phyloP scores from a whole-genome alignment of 768 basidiomycete species.

The Dioszegia crocea region DNA sequence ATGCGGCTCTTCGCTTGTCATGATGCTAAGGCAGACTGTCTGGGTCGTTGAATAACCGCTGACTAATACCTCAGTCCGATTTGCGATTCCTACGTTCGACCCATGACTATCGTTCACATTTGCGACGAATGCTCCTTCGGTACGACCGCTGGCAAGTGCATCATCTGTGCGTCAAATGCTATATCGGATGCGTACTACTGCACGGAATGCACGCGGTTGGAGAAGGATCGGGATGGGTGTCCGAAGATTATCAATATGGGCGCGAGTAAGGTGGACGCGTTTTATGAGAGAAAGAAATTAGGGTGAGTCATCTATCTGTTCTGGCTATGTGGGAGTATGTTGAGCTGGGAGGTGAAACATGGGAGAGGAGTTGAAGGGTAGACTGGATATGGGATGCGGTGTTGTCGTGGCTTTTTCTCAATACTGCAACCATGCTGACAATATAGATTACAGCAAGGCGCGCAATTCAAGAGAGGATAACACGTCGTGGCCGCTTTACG shows the following conservation, averaged over 20 bases:
- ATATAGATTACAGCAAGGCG: slow-evolving; percentile 15
- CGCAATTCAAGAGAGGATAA: slow-evolving; percentile 36
- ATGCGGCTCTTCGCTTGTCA: too few relatives aligned
- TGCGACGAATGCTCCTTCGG: slow-evolving; percentile 96
- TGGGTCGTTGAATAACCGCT: background rate
- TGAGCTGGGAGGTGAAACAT: background rate
- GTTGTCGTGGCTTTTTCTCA: too few relatives aligned
- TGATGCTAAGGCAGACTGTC: too few relatives aligned
- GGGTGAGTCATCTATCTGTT: slow-evolving; percentile 19
- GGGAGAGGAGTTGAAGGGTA: too few relatives aligned
- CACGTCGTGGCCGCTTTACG: background rate
- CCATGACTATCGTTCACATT: slow-evolving; percentile 94
- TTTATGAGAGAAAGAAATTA: slow-evolving; percentile 43
- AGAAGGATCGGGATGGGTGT: slow-evolving; percentile 97
- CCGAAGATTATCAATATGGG: slow-evolving; percentile 62
- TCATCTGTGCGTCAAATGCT: slow-evolving; percentile 93
- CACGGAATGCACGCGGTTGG: slow-evolving; percentile 81
- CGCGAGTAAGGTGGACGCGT: slow-evolving; percentile 42
- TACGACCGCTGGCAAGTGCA: slow-evolving; percentile 90
- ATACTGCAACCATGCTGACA: background rate
- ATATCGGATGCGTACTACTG: slow-evolving; percentile 99
- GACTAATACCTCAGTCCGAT: slow-evolving; percentile 70
- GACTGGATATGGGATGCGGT: too few relatives aligned
- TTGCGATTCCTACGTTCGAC: slow-evolving; percentile 98
- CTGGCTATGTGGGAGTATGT: too few relatives aligned